A percentile compares a stretch with the other conserved stretches of the same genome.
phyloP scores from a whole-genome alignment of 805 yeast genomes.

The Limtongia smithiae region DNA sequence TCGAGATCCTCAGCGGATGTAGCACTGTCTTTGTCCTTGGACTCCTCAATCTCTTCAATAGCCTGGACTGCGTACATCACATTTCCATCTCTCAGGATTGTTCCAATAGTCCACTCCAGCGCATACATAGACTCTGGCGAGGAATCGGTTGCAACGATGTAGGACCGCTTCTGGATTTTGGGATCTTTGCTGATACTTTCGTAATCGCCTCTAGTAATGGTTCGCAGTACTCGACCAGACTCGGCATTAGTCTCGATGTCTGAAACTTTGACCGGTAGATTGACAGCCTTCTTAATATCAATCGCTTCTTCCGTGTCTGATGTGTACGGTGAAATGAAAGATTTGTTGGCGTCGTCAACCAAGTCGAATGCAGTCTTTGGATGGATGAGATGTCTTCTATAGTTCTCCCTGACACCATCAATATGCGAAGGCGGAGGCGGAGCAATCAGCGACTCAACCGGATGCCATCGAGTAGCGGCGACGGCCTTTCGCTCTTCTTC shows the following conservation, averaged over 20 bases:
- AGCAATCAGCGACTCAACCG: constrained; percentile 31
- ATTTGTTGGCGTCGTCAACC: constrained; percentile 29
- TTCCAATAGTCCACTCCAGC: constrained; percentile 82
- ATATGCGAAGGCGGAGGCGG: constrained; percentile 31
- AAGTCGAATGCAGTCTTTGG: constrained; percentile 48
- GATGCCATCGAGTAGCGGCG: constrained; percentile 18
- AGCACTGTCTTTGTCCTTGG: constrained; percentile 4
- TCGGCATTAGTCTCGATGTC: constrained; percentile 51
- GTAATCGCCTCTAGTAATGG: constrained; percentile 66
- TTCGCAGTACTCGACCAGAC: constrained; percentile 61
- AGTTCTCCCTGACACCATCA: constrained; percentile 50
- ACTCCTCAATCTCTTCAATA: constrained; percentile 36
- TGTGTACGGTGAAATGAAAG: constrained; percentile 54
- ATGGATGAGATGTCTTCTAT: constrained; percentile 57
- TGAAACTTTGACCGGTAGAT: constrained; percentile 52
- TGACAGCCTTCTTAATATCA: constrained; percentile 57
- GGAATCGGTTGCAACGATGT: constrained; percentile 74
- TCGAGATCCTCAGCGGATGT: constrained; percentile 11
- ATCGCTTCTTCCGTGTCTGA: constrained; percentile 62
- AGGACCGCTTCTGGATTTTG: constrained; percentile 47
- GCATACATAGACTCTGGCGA: constrained; percentile 82
- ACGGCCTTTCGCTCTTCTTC: constrained; percentile 34
- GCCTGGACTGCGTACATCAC: constrained; percentile 64
- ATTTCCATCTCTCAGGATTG: constrained; percentile 77
- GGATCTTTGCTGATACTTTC: constrained; percentile 43